phyloP scores from a whole-genome alignment of 176 grass and related monocot genomes.

The Bonia amplexicaulis region DNA sequence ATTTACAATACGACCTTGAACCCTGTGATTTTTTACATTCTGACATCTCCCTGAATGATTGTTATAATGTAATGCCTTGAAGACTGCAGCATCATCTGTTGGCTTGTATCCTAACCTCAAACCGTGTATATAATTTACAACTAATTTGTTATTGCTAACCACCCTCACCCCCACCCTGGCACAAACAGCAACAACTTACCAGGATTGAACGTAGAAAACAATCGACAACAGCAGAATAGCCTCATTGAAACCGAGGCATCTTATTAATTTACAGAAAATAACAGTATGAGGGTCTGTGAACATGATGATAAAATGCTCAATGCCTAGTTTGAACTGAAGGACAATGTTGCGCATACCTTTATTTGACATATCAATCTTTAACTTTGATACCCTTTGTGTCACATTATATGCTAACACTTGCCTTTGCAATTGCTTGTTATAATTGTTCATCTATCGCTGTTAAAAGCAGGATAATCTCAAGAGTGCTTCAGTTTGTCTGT shows the following conservation, averaged over 20 bases:
- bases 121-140: background rate
- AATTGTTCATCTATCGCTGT: background rate
- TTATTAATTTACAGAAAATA: background rate
- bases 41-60: background rate
- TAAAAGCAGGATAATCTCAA: background rate
- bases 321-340: background rate
- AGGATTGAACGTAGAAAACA: slow-evolving; percentile 9
- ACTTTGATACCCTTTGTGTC: background rate
- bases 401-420: background rate
- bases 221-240: background rate
- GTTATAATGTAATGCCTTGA: slow-evolving; percentile 5
- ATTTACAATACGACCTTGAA: background rate
- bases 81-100: slow-evolving; percentile 14
- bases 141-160: background rate
- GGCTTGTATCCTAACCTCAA: background rate
- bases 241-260: background rate
- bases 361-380: background rate
- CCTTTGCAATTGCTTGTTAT: background rate
- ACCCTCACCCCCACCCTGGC: background rate
- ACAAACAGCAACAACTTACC: background rate
- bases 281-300: background rate
- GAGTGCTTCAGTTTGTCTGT: background rate
- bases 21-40: background rate
- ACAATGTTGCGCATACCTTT: background rate
- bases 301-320: background rate